Conservation (phyloP, 371 early-diverging fungal species). For the Entomophthora muscae region DNA sequence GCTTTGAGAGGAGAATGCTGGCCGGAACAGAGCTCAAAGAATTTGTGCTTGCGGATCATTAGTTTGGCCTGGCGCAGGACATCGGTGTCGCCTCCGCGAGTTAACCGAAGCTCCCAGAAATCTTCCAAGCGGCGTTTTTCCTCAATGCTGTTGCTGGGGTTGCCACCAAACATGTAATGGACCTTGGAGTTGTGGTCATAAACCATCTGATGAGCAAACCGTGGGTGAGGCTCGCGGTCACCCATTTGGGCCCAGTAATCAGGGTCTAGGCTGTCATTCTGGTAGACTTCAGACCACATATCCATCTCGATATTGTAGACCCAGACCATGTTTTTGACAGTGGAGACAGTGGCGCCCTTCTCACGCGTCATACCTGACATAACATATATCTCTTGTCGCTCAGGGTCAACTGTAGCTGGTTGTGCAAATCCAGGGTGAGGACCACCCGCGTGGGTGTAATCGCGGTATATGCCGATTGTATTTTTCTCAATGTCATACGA, state of each 20-base stretch:
- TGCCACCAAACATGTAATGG: conserved; percentile 79
- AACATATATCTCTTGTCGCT: conserved; percentile 63
- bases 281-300: conserved; percentile 56
- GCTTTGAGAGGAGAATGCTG: conserved; percentile 23
- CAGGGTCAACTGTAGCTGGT: conserved; percentile 58
- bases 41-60: conserved; percentile 40
- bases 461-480: conserved; percentile 41
- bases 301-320: conserved; percentile 38
- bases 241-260: conserved; percentile 25
- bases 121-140: conserved; percentile 49
- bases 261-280: conserved; percentile 31
- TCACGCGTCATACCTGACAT: conserved; percentile 43
- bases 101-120: conserved; percentile 61
- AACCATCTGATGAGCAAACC: conserved; percentile 77
- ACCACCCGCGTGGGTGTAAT: conserved; percentile 46
- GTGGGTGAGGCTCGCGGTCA: conserved; percentile 47
- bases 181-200: conserved; percentile 29
- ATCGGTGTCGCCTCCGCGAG: conserved; percentile 27
- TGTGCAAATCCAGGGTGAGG: conserved; percentile 72
- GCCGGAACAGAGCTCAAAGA: conserved; percentile 9
- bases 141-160: conserved; percentile 44
- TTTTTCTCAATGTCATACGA: conserved; percentile 63
- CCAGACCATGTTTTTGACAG: conserved; percentile 55
- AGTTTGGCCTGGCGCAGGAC: conserved; percentile 39
- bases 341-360: conserved; percentile 26